phyloP scores from a whole-genome alignment of 2,329 filamentous ascomycete genomes.

The Penicillium sp. region DNA sequence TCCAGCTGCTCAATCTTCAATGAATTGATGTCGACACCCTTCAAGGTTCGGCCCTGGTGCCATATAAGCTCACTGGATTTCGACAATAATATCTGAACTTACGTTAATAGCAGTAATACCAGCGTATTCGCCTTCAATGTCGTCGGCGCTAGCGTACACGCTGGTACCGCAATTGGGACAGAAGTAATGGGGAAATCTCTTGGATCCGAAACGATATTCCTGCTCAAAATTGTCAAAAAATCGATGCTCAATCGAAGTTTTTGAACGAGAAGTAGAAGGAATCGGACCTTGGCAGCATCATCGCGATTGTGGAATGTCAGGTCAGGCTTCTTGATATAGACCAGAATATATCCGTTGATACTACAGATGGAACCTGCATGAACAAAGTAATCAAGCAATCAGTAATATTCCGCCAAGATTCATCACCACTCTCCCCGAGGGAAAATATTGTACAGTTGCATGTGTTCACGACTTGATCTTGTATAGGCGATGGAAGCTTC shows the following conservation, averaged over 20 bases:
- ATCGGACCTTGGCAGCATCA: constrained; percentile 24
- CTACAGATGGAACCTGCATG: constrained; percentile 31
- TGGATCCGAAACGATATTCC: constrained; percentile 9
- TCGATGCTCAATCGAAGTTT: background rate
- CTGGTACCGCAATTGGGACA: constrained; percentile 34
- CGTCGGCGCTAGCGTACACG: constrained; percentile 22
- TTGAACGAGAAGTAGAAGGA: fast-evolving
- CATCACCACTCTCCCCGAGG: background rate
- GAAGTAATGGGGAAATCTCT: constrained; percentile 31
- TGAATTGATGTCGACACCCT: constrained; percentile 26
- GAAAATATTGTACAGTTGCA: constrained; percentile 21
- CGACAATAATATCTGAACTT: constrained; percentile 1
- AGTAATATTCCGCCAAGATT: too few species aligned
- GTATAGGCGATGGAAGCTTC: constrained; percentile 15
- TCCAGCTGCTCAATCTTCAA: constrained; percentile 29
- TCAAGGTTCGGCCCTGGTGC: constrained; percentile 27
- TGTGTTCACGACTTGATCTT: constrained; percentile 15
- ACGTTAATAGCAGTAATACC: constrained; percentile 33
- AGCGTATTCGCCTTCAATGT: constrained; percentile 16
- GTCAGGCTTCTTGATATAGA: constrained; percentile 26
- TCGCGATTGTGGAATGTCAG: constrained; percentile 21
- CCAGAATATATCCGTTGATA: constrained; percentile 32
- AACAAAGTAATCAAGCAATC: background rate
- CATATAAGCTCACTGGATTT: background rate
- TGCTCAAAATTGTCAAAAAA: background rate